Evolutionary conservation across 106 monocot species (phyloP).

Genomic region (Dendrobium chrysotoxum): DNA sequence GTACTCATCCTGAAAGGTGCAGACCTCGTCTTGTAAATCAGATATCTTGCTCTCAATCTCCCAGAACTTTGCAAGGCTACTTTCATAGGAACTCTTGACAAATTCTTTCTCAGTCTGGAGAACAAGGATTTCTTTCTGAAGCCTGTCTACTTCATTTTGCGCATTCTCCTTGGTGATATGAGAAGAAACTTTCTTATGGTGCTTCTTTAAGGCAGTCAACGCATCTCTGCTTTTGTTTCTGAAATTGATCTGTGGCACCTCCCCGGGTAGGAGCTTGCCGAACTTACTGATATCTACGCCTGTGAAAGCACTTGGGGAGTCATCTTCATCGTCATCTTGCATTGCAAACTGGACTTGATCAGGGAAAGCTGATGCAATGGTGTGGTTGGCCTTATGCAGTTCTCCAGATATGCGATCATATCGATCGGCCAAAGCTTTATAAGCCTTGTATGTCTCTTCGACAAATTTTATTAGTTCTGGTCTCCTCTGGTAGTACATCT

Average conservation of each 20-base stretch:
- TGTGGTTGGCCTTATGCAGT: slow-evolving; percentile 35
- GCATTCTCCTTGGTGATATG: slow-evolving; percentile 14
- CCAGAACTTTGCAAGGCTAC: slow-evolving; percentile 16
- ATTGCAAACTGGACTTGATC: slow-evolving; percentile 25
- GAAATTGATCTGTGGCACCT: neutral
- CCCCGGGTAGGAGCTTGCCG: neutral
- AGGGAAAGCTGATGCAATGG: slow-evolving; percentile 20
- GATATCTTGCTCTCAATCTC: slow-evolving; percentile 25
- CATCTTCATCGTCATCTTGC: slow-evolving; percentile 23
- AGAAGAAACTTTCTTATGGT: slow-evolving; percentile 9
- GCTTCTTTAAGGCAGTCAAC: neutral
- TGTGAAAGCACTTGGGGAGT: neutral
- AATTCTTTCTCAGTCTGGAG: slow-evolving; percentile 40
- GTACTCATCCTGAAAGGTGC: slow-evolving; percentile 16
- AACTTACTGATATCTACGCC: neutral
- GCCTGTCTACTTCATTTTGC: slow-evolving; percentile 20
- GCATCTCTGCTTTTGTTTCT: neutral
- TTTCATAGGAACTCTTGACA: slow-evolving; percentile 23
- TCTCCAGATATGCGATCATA: slow-evolving; percentile 31
- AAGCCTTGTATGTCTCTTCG: slow-evolving; percentile 24
- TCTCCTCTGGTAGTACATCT: slow-evolving; percentile 28
- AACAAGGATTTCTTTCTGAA: slow-evolving; percentile 23
- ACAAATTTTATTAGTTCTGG: slow-evolving; percentile 24
- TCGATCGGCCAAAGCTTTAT: slow-evolving; percentile 26
- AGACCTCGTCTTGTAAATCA: slow-evolving; percentile 25